Conservation (phyloP, 768 basidiomycete species). For the Termitomyces sp. region DNA sequence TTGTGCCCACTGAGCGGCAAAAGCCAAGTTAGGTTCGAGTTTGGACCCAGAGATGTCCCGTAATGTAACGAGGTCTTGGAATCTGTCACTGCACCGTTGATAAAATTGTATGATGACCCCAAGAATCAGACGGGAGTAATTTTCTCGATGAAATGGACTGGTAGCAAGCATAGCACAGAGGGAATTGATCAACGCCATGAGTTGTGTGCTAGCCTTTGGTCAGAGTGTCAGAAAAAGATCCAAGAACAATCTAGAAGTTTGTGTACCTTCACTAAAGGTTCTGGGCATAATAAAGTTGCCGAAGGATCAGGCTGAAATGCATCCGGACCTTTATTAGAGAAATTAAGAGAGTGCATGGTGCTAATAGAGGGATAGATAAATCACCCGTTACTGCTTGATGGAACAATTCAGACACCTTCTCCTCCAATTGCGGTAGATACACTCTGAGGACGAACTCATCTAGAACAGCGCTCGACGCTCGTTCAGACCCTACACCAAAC, state of each 20-base stretch:
- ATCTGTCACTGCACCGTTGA: constrained; percentile 87
- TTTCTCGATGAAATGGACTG: constrained; percentile 94
- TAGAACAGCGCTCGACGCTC: constrained; percentile 67
- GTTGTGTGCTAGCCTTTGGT: constrained; percentile 70
- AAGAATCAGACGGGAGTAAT: constrained; percentile 90
- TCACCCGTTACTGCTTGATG: constrained; percentile 79
- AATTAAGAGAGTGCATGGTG: not conserved
- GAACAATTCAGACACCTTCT: constrained; percentile 85
- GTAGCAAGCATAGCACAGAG: constrained; percentile 87
- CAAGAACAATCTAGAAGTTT: constrained; percentile 1
- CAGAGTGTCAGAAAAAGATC: not conserved
- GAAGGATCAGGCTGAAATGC: constrained; percentile 82
- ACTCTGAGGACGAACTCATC: constrained; percentile 93
- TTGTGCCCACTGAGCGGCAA: constrained; percentile 84
- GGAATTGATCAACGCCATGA: constrained; percentile 89
- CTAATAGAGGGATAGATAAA: constrained; percentile 10
- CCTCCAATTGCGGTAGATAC: constrained; percentile 93
- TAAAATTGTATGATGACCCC: constrained; percentile 96
- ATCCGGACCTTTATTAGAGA: constrained; percentile 56
- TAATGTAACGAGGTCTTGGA: constrained; percentile 65
- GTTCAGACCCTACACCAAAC: constrained; percentile 60
- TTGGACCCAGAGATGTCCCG: constrained; percentile 28
- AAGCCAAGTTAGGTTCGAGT: constrained; percentile 45
- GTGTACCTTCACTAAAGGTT: constrained; percentile 78
- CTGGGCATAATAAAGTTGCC: constrained; percentile 58